Percentiles rank a stretch among this genome's conserved stretches.
phyloP scores from a whole-genome alignment of 2,329 filamentous ascomycete species.

The Exophiala aquamarina region DNA sequence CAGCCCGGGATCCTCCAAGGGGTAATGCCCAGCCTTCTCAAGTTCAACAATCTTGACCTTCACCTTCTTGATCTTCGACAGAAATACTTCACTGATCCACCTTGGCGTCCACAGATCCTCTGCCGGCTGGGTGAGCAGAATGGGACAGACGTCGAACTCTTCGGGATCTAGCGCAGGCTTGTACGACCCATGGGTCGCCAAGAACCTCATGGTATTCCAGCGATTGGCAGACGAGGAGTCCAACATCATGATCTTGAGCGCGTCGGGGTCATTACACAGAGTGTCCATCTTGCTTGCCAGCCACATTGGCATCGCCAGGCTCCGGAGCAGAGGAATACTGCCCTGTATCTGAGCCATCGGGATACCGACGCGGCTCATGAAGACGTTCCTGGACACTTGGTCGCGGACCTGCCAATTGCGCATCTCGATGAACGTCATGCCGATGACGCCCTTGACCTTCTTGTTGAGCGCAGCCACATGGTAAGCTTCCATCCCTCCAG shows the following conservation, averaged over 20 bases:
- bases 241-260: neutral
- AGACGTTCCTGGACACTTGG: neutral
- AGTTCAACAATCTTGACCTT: constrained; percentile 1
- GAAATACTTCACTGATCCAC: neutral
- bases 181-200: neutral
- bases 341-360: neutral
- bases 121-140: constrained; percentile 3
- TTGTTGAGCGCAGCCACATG: neutral
- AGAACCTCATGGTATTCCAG: neutral
- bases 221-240: neutral
- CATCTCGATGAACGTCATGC: constrained; percentile 1
- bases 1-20: constrained; percentile 3
- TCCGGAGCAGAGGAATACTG: neutral
- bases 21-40: constrained; percentile 4
- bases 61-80: neutral
- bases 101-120: neutral
- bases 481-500: neutral
- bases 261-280: neutral
- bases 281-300: neutral
- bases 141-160: constrained; percentile 2
- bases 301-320: neutral
- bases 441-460: neutral
- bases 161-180: neutral
- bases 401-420: neutral
- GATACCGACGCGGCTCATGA: constrained; percentile 1